Percentiles rank a stretch among this genome's conserved stretches.
Evolutionary conservation across 495 filamentous ascomycete genomes (phyloP).

Genomic region (Hypoxylon lenormandii): DNA sequence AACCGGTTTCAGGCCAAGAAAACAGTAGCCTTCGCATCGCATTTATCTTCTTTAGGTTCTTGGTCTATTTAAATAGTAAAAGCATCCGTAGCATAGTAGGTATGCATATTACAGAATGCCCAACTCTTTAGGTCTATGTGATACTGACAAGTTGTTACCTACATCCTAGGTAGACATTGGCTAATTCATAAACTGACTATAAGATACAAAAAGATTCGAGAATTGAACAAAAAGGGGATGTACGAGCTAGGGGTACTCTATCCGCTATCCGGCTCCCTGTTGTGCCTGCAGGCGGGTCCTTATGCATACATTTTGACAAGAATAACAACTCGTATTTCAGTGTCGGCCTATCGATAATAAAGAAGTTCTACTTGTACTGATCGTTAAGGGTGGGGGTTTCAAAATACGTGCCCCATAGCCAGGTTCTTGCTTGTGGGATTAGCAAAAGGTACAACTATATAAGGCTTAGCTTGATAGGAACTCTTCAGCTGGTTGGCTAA

Average conservation of each 20-base stretch:
- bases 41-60: background rate
- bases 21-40: background rate
- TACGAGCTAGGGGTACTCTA: too few species aligned
- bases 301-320: background rate
- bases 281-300: background rate
- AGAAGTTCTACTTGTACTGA: constrained; percentile 6
- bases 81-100: background rate
- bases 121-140: too few species aligned
- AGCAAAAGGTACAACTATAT: constrained; percentile 31
- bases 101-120: too few species aligned
- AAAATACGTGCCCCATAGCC: constrained; percentile 1
- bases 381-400: constrained; percentile 19
- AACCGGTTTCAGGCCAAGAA: background rate
- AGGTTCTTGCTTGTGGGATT: constrained; percentile 6
- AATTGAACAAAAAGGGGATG: too few species aligned
- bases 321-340: constrained; percentile 2
- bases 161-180: too few species aligned
- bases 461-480: constrained; percentile 31
- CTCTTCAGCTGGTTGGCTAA: constrained; percentile 11
- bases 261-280: background rate
- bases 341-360: constrained; percentile 1
- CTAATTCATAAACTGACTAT: too few species aligned
- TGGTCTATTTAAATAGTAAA: background rate
- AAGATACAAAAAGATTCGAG: too few species aligned
- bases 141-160: too few species aligned